Evolutionary conservation across 192 early-diverging fungal species (phyloP), one percentile per base, ranked within the genome.

Genomic region (Globomyces pollinis-pini): DNA sequence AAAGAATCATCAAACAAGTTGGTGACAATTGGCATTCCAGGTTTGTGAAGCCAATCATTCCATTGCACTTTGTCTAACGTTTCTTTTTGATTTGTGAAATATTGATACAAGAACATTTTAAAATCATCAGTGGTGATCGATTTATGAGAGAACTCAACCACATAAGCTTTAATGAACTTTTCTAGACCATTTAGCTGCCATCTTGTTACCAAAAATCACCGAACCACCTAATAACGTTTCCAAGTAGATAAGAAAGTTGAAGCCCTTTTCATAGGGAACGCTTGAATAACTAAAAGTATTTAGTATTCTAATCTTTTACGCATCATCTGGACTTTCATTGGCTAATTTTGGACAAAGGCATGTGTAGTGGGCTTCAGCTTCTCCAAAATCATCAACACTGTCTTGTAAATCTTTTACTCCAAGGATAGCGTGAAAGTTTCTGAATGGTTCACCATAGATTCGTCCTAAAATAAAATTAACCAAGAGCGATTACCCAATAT

Each of bases 1-100:
- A 95, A 82, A 31, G 87, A 82, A 54, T 84, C 69, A 66, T 96
- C 94, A 70, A 90, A 98, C 45, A 88, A 59, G 74, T 87, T 87
- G 36, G 73, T 67, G 31, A 91, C 87, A n/a, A 87, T 87, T 29
- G 92, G 92, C 92, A 94, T 93, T 62, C 95, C 95, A 18, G 84
- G 80, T 7, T 76, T 79, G 52, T 84, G 66, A 49, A 96, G 76
- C 95, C 95, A 98, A 38, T 74, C 68, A 54, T 96, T 84, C 88
- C 91, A 98, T 44, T 94, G 90, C 18, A 98, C 87, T 38, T 67
- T 68, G 58, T 92, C 78, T 38, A 98, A 80, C 21, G 74, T 64
- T 31, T 76, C 80, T 12, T 83, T 74, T 73, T 88, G 91, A 28
- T 64, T 64, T 33, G 79, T 71, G 83, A 93, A 89, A 75, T 85